These are phyloP conservation scores for Trebouxia gelatinosa DNA, from an alignment of 163 green algal species.

Conservation along the genomic window DNA sequence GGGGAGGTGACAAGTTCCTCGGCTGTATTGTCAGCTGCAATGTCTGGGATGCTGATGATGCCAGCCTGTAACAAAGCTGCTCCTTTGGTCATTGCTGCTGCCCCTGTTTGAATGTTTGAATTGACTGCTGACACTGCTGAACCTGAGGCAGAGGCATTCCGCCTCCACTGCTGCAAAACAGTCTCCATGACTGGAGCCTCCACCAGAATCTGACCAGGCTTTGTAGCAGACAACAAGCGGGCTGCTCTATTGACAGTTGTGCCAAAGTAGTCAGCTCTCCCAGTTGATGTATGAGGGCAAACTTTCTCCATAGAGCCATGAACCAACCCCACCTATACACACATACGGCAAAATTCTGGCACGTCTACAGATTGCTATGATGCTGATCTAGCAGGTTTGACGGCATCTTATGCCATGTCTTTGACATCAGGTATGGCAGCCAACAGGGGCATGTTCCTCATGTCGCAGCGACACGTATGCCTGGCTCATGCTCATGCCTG, in stretches of 20 bases:
- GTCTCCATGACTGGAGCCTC: background rate
- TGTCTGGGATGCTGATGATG: background rate
- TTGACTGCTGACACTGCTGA: too few species aligned
- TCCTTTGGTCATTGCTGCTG: background rate
- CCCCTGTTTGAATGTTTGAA: background rate
- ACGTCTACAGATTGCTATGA: too few species aligned
- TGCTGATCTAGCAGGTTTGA: too few species aligned
- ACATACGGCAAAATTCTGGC: constrained; percentile 50
- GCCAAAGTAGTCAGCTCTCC: constrained; percentile 64
- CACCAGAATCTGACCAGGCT: constrained; percentile 49
- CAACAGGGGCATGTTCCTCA: background rate
- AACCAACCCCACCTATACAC: constrained; percentile 55
- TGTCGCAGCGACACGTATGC: background rate
- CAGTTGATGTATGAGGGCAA: constrained; percentile 41
- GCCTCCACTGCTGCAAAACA: background rate
- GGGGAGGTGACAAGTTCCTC: background rate
- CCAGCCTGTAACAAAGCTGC: background rate
- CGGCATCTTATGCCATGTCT: too few species aligned
- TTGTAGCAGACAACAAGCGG: constrained; percentile 52
- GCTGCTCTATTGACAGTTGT: constrained; percentile 59
- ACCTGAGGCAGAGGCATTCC: background rate
- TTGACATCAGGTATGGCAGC: too few species aligned
- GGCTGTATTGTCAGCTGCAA: background rate
- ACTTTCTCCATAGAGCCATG: constrained; percentile 53
- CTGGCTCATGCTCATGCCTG: background rate